phyloP scores from a whole-genome alignment of 2,329 filamentous ascomycete species.

The Onygenales sp. region DNA sequence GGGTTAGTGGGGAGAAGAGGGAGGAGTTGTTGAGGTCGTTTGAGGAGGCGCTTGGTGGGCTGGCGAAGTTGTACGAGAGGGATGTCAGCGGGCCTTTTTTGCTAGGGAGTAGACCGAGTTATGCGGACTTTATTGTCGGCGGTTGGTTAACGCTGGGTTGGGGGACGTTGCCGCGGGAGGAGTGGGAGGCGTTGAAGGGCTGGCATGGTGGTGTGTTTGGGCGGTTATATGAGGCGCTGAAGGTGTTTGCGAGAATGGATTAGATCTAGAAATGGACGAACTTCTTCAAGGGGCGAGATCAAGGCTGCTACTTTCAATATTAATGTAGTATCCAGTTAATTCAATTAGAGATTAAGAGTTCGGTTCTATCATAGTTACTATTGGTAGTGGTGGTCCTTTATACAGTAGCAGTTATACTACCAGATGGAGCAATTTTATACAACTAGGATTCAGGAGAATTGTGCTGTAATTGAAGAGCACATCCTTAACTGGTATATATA shows the following conservation, averaged over 20 bases:
- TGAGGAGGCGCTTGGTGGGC: slow-evolving; percentile 29
- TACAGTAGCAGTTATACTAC: too few relatives aligned
- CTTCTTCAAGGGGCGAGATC: too few relatives aligned
- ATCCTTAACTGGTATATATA: too few relatives aligned
- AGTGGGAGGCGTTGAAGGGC: slow-evolving; percentile 39
- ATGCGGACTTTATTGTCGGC: slow-evolving; percentile 50
- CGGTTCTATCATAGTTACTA: too few relatives aligned
- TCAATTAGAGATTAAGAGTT: too few relatives aligned
- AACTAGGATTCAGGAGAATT: too few relatives aligned
- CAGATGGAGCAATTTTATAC: too few relatives aligned
- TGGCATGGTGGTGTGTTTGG: slow-evolving; percentile 48
- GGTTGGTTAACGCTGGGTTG: slow-evolving; percentile 45
- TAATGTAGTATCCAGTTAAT: too few relatives aligned
- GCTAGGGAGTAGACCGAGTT: slow-evolving; percentile 35
- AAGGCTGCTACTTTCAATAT: too few relatives aligned
- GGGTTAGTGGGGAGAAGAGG: slow-evolving; percentile 30
- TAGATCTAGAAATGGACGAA: slow-evolving; percentile 6
- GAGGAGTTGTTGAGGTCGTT: slow-evolving; percentile 32
- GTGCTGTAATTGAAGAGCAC: too few relatives aligned
- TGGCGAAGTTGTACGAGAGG: slow-evolving; percentile 33
- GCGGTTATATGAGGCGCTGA: slow-evolving; percentile 38
- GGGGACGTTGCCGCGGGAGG: slow-evolving; percentile 30
- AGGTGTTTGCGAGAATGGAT: slow-evolving; percentile 27
- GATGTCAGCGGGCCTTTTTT: slow-evolving; percentile 41
- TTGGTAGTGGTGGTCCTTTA: too few relatives aligned